phyloP scores from a whole-genome alignment of 352 stramenopile species.

The Pythium brachiatum region DNA sequence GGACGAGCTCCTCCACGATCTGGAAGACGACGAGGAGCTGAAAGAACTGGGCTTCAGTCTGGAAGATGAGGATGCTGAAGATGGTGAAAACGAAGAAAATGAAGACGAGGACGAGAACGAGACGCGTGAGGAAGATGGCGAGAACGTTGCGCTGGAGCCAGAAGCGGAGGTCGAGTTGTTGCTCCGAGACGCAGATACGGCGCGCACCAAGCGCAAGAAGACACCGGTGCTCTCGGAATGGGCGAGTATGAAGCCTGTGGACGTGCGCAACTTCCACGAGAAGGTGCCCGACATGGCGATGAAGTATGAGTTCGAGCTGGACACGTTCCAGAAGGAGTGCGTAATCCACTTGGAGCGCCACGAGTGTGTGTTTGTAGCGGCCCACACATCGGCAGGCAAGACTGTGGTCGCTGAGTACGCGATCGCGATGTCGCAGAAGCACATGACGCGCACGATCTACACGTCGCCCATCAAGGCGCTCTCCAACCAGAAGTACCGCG shows the following conservation, averaged over 20 bases:
- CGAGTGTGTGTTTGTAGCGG: constrained; percentile 95
- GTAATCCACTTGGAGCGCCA: constrained; percentile 92
- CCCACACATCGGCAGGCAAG: constrained; percentile 97
- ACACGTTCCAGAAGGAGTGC: constrained; percentile 97
- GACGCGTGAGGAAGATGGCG: constrained; percentile 3
- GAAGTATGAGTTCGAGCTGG: constrained; percentile 85
- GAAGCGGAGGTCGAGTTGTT: constrained; percentile 57
- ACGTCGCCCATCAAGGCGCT: constrained; percentile 98
- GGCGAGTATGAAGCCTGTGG: constrained; percentile 64
- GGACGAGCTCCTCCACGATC: constrained; percentile 65
- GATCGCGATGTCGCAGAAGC: constrained; percentile 92
- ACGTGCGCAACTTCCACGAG: constrained; percentile 81
- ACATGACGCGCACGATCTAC: constrained; percentile 94
- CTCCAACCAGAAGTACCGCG: constrained; percentile 98
- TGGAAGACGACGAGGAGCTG: constrained; percentile 68
- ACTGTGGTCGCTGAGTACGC: constrained; percentile 99
- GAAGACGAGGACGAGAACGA: constrained; percentile 5
- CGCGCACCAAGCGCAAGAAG: constrained; percentile 13
- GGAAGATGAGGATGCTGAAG: constrained; percentile 33
- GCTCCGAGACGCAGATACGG: constrained; percentile 25
- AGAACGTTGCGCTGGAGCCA: constrained; percentile 28
- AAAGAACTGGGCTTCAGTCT: constrained; percentile 57
- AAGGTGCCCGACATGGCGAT: constrained; percentile 85
- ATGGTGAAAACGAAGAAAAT: constrained; percentile 7
- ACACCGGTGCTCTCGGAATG: constrained; percentile 49